phyloP scores from a whole-genome alignment of 306 rosid species.

The Glycyrrhiza uralensis region DNA sequence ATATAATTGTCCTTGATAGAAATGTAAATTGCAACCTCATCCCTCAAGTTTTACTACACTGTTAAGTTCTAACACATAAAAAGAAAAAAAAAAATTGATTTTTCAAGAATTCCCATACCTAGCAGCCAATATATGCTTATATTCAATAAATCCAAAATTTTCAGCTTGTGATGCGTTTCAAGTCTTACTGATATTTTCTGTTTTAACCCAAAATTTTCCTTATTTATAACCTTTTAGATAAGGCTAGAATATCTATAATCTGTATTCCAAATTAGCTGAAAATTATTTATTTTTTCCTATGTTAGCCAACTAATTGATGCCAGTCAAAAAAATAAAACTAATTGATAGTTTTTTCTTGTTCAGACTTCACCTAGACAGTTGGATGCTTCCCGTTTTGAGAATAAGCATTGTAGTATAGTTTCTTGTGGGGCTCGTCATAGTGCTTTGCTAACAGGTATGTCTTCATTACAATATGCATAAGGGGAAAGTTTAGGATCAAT shows the following conservation, averaged over 20 bases:
- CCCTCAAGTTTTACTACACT: background rate
- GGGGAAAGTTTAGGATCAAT: background rate
- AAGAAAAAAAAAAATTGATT: background rate
- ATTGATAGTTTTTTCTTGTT: background rate
- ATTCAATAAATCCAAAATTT: background rate
- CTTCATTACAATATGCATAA: background rate
- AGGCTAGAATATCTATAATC: background rate
- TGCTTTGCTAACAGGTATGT: conserved; percentile 65
- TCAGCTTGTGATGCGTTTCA: background rate
- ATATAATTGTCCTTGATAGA: background rate
- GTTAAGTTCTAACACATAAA: background rate
- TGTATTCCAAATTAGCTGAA: background rate
- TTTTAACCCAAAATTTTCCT: background rate
- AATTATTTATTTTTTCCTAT: background rate
- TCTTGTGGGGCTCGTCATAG: conserved; percentile 96
- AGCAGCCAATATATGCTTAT: background rate
- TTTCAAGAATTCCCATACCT: background rate
- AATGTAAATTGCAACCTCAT: background rate
- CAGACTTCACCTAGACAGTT: conserved; percentile 71
- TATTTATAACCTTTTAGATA: background rate
- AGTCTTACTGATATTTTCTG: background rate
- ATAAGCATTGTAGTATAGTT: conserved; percentile 42
- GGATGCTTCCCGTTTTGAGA: conserved; percentile 63
- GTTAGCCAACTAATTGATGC: background rate
- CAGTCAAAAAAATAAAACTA: too few species aligned